Evolutionary conservation across 805 yeast genomes (phyloP), one percentile per base, ranked within the genome.

Genomic region (Priceomyces medius): DNA sequence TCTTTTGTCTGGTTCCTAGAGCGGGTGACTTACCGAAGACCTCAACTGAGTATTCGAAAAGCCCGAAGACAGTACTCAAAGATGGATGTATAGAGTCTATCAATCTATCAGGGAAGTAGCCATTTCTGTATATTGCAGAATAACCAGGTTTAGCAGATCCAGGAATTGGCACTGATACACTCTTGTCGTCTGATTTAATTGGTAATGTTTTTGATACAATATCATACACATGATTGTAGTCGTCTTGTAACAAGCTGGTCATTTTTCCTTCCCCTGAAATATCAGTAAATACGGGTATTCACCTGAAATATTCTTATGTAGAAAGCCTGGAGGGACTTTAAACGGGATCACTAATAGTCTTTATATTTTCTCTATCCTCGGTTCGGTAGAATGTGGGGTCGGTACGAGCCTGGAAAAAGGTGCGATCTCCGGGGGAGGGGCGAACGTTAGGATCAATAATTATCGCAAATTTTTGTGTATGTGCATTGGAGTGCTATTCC

Each of bases 101-200:
- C 36, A 66, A 51, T 20, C 39, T 35, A 7, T 53, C 51, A 2
- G 50, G 49, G n/a, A 55, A 43, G 29, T 45, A 52, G 12, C 37
- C 34, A 47, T 58, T 79, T 44, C 87, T 64, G 54, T 71, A 81
- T 9, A 77, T 55, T 2, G 77, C 70, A 21, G 84, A 76, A 56
- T 59, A 75, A 5, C 81, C 83, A 2, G 63, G 63, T 41, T 62
- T 53, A 24, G 56, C 54, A 9, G 73, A 47, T 18, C 67, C 66
- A 1, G 77, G 73, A 1, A 77, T 35, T 7, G 71, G 57, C 13
- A 45, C 48, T 5, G 61, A 53, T 14, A 31, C 27, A 16, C 36
- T 20, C 12, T 37, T n/a, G 2, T 8, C 14, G 1, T 16, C 18
- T 12, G 42, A 43, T 23, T 47, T 55, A 17, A 47, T 12, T 3